Evolutionary conservation across 2,329 filamentous ascomycete genomes (phyloP).

Genomic region (Ceratocystis smalleyi): DNA sequence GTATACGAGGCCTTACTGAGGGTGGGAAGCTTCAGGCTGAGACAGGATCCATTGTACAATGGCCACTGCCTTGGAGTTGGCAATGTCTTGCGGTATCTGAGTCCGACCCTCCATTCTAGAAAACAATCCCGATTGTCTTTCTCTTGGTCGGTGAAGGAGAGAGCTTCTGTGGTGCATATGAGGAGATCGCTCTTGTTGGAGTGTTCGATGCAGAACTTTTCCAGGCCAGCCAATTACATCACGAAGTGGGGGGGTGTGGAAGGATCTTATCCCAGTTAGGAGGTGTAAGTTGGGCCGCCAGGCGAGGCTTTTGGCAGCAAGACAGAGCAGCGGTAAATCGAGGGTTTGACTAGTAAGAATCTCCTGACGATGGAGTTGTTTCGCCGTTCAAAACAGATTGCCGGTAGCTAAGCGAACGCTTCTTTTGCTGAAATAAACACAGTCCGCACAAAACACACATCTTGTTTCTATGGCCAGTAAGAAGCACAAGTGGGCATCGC

Average conservation of each 20-base stretch:
- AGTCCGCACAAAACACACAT: background rate
- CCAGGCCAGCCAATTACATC: slow-evolving; percentile 14
- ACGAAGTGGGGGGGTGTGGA: slow-evolving; percentile 13
- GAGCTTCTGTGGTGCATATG: background rate
- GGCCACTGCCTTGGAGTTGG: slow-evolving; percentile 11
- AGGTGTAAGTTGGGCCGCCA: slow-evolving; percentile 4
- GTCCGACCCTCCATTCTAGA: slow-evolving; percentile 10
- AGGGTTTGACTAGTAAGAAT: background rate
- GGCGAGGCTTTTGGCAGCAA: background rate
- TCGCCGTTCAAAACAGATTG: background rate
- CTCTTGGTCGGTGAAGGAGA: background rate
- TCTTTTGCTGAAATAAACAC: background rate
- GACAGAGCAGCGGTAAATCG: background rate
- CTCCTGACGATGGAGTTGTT: background rate
- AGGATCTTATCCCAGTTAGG: slow-evolving; percentile 10
- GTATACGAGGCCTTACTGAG: background rate
- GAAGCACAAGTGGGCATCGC: background rate
- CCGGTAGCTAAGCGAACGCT: background rate
- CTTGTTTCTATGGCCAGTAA: background rate
- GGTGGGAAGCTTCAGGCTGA: slow-evolving; percentile 15
- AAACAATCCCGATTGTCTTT: background rate
- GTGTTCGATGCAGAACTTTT: slow-evolving; percentile 14
- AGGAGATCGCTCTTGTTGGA: background rate
- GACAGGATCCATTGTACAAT: slow-evolving; percentile 18
- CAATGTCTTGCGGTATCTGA: slow-evolving; percentile 11